phyloP scores from a whole-genome alignment of 441 rosid species.

The Omphalea diandra region DNA sequence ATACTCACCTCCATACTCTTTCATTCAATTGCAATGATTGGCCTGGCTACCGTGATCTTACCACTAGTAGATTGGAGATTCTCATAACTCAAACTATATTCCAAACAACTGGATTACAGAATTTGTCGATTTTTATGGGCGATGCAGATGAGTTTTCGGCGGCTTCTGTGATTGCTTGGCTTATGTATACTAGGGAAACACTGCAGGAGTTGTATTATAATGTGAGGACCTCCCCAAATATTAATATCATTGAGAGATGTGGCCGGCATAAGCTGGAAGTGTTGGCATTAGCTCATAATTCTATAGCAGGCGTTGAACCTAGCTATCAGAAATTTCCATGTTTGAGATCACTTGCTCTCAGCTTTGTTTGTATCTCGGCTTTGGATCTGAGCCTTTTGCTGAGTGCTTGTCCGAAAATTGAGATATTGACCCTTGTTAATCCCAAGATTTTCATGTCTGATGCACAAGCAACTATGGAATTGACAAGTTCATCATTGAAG shows the following conservation, averaged over 20 bases:
- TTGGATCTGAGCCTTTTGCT: constrained; percentile 65
- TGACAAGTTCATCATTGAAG: constrained; percentile 57
- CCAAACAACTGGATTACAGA: constrained; percentile 65
- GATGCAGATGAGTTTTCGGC: constrained; percentile 61
- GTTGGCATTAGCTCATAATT: constrained; percentile 49
- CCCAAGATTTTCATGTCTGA: constrained; percentile 64
- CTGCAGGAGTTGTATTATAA: constrained; percentile 52
- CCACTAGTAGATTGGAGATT: background rate
- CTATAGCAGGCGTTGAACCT: constrained; percentile 62
- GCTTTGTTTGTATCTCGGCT: constrained; percentile 62
- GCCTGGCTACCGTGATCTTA: constrained; percentile 22
- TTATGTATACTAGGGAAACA: constrained; percentile 71
- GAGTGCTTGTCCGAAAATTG: constrained; percentile 55
- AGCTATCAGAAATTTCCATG: constrained; percentile 68
- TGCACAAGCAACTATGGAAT: constrained; percentile 65
- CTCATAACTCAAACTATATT: constrained; percentile 61
- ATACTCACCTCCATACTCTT: constrained; percentile 55
- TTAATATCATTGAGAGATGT: constrained; percentile 66
- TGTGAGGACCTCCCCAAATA: constrained; percentile 48
- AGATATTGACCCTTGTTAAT: constrained; percentile 43
- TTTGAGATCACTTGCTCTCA: constrained; percentile 63
- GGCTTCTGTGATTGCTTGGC: constrained; percentile 74
- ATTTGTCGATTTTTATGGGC: constrained; percentile 60
- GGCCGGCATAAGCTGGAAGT: constrained; percentile 71
- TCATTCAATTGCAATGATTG: constrained; percentile 61